phyloP scores from a whole-genome alignment of 257 asterid species.

The Gardenia jasminoides region DNA sequence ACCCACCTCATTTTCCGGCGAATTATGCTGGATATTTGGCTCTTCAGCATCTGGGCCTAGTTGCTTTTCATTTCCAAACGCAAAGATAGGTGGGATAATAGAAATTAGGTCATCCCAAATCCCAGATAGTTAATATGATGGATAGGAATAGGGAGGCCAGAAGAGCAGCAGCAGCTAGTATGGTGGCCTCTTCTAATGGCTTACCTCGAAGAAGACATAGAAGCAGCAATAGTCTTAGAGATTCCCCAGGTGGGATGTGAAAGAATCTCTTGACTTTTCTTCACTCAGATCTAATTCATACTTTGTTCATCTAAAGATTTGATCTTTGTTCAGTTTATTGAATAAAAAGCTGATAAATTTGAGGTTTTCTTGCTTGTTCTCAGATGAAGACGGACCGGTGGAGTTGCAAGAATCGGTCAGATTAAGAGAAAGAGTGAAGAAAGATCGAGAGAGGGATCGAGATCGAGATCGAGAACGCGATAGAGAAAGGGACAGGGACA shows the following conservation, averaged over 20 bases:
- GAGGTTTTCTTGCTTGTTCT: conserved; percentile 15
- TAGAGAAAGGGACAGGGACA: conserved; percentile 56
- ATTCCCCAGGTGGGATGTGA: conserved; percentile 62
- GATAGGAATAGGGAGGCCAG: conserved; percentile 89
- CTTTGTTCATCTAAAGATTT: not conserved
- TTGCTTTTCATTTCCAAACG: not conserved
- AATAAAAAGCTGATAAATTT: not conserved
- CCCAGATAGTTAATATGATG: conserved; percentile 35
- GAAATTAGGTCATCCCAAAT: not conserved
- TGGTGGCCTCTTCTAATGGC: conserved; percentile 80
- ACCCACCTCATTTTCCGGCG: conserved; percentile 19
- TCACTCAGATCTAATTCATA: conserved; percentile 51
- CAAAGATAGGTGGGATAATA: not conserved
- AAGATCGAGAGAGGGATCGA: conserved; percentile 68
- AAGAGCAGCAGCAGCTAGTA: conserved; percentile 56
- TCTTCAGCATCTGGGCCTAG: conserved; percentile 3
- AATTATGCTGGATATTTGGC: conserved; percentile 24
- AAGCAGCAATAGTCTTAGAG: conserved; percentile 68
- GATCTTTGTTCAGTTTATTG: not conserved
- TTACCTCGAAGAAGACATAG: conserved; percentile 73
- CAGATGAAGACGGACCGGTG: conserved; percentile 86
- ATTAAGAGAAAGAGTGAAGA: conserved; percentile 87
- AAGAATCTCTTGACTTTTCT: not conserved
- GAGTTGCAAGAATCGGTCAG: conserved; percentile 82
- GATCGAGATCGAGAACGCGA: conserved; percentile 68